Base-by-base conservation (phyloP, 2,329 filamentous ascomycete genomes). In the Periglandula ipomoeae region DNA sequence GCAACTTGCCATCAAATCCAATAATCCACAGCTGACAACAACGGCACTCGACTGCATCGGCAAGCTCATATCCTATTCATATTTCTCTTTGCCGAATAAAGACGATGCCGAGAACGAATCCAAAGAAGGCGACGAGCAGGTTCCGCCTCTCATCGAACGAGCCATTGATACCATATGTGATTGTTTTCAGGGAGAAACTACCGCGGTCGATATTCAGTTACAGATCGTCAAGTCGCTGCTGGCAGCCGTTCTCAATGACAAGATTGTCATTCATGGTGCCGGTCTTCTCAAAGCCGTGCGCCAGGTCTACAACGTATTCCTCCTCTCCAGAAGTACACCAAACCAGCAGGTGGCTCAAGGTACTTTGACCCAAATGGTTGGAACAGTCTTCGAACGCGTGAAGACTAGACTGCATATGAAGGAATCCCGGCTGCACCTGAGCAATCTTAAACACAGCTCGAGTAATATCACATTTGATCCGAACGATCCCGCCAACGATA, bases 151-250 rank as follows among this genome's bases (percentile, higher is more conserved):
- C 56, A 98, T 98, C 62, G 94, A 98, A 70, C 81, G 91, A 55
- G 93, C 94, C 51, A 98, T 98, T 61, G 94, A 98, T 69, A 95
- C 93, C 32, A 98, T 98, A 73, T 98, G 93, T 74, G 91, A 97
- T 64, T 98, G 93, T 66, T 98, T 98, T 64, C 90, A 97, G 64
- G 91, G 93, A 62, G 93, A 98, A 70, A 87, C 87, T 1, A 98
- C 94, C 0, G 84, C 89, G 3, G 79, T 85, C 46, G 91, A 96
- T 65, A 85, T 97, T 43, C 93, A 98, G 67, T 80, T 97, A 59
- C 93, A 98, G 69, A 98, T 98, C 58, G 89, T 98, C 65, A 97
- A 98, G 70, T 97, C 93, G 2, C 74, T 98, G 51, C 74, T 98
- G 51, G 90, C 93, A 13, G 94, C 94, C 13, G 93, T 98, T 13